Evolutionary conservation across 2,329 filamentous ascomycete species (phyloP).

Genomic region (Cryphonectria carpinicola): DNA sequence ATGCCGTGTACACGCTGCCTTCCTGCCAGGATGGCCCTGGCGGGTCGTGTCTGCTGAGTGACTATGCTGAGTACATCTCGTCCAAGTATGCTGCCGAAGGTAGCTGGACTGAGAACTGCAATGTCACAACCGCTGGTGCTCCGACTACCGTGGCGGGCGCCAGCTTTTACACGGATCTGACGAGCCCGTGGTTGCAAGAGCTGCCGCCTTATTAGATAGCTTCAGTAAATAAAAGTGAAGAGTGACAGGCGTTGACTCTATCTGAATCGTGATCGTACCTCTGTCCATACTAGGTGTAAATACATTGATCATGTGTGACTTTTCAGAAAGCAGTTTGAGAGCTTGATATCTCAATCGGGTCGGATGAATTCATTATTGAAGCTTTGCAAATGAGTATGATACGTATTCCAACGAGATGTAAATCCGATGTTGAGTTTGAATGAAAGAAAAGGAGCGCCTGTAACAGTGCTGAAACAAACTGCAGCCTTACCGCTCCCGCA

Average conservation of each 20-base stretch:
- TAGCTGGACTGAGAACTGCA: constrained; percentile 53
- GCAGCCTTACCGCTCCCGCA: constrained; percentile 8
- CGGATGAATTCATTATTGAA: not conserved
- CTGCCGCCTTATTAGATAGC: constrained; percentile 14
- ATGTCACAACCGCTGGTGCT: constrained; percentile 46
- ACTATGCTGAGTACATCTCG: constrained; percentile 50
- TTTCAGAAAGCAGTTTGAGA: too few relatives aligned
- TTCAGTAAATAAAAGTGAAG: not conserved
- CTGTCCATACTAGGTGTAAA: not conserved
- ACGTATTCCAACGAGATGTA: not conserved
- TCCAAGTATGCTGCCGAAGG: constrained; percentile 53
- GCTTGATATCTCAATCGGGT: too few relatives aligned
- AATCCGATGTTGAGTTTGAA: not conserved
- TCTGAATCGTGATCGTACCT: not conserved
- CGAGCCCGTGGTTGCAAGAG: constrained; percentile 41
- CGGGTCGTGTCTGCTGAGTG: constrained; percentile 51
- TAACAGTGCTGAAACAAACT: constrained; percentile 19
- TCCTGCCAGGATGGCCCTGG: constrained; percentile 60
- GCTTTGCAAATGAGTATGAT: not conserved
- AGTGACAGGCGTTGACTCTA: not conserved
- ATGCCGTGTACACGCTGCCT: constrained; percentile 63
- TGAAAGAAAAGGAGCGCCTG: not conserved
- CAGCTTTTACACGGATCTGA: constrained; percentile 53
- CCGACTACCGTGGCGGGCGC: constrained; percentile 49
- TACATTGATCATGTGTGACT: too few relatives aligned